These are phyloP conservation scores for Diaporthe batatas DNA, from an alignment of 2,329 filamentous ascomycete species.

Conservation along the genomic window DNA sequence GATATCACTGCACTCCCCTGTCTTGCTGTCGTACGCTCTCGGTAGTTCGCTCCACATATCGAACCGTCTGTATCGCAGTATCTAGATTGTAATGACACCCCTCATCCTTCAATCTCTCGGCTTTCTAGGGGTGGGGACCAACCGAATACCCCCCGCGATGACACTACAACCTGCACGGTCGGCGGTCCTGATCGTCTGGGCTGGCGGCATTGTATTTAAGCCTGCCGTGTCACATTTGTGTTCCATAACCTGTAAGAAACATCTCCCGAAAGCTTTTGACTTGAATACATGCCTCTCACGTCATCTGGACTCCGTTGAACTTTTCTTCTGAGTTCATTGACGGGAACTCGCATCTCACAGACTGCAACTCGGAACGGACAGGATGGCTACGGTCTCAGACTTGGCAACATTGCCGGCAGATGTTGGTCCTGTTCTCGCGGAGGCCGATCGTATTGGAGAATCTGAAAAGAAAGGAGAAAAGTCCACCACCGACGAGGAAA, in stretches of 20 bases:
- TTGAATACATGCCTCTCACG: neutral
- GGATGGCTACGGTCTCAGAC: slow-evolving; percentile 35
- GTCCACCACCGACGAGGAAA: slow-evolving; percentile 24
- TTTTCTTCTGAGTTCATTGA: neutral
- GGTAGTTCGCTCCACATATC: slow-evolving; percentile 4
- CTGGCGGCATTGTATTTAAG: neutral
- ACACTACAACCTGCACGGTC: neutral
- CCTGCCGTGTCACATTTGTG: neutral
- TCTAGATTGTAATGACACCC: neutral
- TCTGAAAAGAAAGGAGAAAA: slow-evolving; percentile 3
- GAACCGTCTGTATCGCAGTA: neutral
- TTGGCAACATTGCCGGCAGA: slow-evolving; percentile 18
- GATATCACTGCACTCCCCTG: slow-evolving; percentile 3
- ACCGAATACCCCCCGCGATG: neutral
- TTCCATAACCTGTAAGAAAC: neutral
- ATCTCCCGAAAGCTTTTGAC: neutral
- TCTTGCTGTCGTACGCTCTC: neutral
- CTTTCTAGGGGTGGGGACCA: neutral
- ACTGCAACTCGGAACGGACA: neutral
- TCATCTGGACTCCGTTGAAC: neutral
- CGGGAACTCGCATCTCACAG: neutral
- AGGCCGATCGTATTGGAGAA: slow-evolving; percentile 5
- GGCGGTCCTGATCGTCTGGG: neutral
- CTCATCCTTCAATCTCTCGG: slow-evolving; percentile 18
- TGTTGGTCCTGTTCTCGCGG: slow-evolving; percentile 21